Conservation (phyloP, 192 early-diverging fungal species). For the Pilaira anomala region DNA sequence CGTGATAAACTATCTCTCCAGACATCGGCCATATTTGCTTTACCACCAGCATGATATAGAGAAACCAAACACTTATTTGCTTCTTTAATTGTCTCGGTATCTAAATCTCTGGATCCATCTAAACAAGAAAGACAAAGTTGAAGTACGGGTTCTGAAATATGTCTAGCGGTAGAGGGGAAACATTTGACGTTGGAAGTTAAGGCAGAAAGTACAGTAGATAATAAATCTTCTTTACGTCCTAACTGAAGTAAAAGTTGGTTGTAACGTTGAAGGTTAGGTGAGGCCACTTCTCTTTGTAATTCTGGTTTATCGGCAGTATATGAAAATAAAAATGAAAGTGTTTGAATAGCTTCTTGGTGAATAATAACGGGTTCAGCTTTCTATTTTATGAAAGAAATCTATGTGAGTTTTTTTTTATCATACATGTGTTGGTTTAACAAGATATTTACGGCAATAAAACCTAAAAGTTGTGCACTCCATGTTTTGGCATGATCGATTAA, state of each 20-base stretch:
- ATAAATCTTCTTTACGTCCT: conserved; percentile 40
- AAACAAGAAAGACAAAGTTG: conserved; percentile 48
- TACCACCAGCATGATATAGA: conserved; percentile 39
- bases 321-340: conserved; percentile 45
- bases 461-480: conserved; percentile 45
- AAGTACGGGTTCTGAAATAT: conserved; percentile 40
- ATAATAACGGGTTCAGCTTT: conserved; percentile 40
- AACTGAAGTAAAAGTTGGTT: conserved; percentile 42
- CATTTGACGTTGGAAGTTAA: conserved; percentile 39
- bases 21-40: conserved; percentile 36
- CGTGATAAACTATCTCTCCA: conserved; percentile 43
- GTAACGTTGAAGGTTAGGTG: conserved; percentile 50
- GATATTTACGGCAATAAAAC: conserved; percentile 41
- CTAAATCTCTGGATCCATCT: conserved; percentile 43
- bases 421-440: background rate
- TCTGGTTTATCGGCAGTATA: conserved; percentile 48
- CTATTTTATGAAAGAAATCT: conserved; percentile 27
- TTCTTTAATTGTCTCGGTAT: conserved; percentile 26
- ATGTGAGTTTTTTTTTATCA: background rate
- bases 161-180: conserved; percentile 51
- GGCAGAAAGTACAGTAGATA: conserved; percentile 46
- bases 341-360: conserved; percentile 41
- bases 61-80: conserved; percentile 43
- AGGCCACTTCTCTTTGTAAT: conserved; percentile 52
- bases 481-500: conserved; percentile 39